These are phyloP conservation scores for Rhodotorula sp. DNA, from an alignment of 1,284 basidiomycete species.

Conservation along the genomic window DNA sequence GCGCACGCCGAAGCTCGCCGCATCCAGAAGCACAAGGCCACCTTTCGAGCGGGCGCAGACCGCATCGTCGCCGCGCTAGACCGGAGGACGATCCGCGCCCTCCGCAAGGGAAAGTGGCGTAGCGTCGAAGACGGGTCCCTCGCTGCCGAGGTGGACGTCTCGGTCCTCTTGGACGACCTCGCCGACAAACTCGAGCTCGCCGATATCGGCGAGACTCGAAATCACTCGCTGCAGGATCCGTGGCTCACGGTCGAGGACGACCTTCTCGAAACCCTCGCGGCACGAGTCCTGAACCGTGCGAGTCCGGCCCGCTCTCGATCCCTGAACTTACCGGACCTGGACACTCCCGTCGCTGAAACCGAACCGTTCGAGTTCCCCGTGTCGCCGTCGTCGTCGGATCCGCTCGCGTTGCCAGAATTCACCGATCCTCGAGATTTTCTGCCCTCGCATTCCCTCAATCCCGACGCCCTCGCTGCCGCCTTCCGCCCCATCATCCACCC, in stretches of 20 bases:
- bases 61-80: constrained; percentile 16
- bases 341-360: neutral
- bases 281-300: constrained; percentile 4
- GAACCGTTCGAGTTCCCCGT: constrained; percentile 6
- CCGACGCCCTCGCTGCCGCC: neutral
- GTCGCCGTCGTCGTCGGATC: constrained; percentile 17
- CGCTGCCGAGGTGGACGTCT: constrained; percentile 8
- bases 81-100: constrained; percentile 3
- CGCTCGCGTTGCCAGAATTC: neutral
- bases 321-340: neutral
- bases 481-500: constrained; percentile 15
- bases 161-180: constrained; percentile 19
- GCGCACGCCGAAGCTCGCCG: constrained; percentile 20
- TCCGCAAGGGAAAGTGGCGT: constrained; percentile 18
- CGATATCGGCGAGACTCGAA: neutral
- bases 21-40: constrained; percentile 9
- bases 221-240: constrained; percentile 9
- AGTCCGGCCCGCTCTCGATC: neutral
- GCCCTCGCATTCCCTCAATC: neutral
- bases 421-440: neutral
- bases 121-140: neutral
- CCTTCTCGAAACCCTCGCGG: constrained; percentile 18
- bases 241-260: constrained; percentile 25
- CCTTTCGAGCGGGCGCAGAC: constrained; percentile 13
- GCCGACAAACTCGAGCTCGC: neutral